A percentile compares a stretch with the other conserved stretches of the same genome.
These are phyloP conservation scores for Fonsecaea pedrosoi DNA, from an alignment of 2,329 filamentous ascomycete species.

Conservation along the genomic window DNA sequence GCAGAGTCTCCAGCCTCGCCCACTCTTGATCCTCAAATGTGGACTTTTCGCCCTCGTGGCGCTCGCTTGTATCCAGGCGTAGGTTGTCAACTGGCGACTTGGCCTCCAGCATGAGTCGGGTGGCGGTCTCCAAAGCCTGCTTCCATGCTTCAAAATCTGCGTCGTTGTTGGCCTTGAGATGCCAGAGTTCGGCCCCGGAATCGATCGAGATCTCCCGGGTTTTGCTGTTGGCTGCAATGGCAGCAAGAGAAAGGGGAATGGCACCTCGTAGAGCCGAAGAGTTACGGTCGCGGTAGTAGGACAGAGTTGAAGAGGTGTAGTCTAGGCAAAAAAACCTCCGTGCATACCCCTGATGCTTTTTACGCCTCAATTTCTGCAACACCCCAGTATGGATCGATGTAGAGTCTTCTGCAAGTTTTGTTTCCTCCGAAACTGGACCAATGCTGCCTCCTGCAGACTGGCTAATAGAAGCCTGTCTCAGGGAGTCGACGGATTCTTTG, in stretches of 20 bases:
- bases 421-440: slow-evolving; percentile 22
- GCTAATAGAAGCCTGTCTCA: slow-evolving; percentile 48
- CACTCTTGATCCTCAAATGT: slow-evolving; percentile 79
- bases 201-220: slow-evolving; percentile 94
- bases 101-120: slow-evolving; percentile 56
- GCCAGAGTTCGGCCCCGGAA: slow-evolving; percentile 96
- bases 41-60: slow-evolving; percentile 36
- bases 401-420: slow-evolving; percentile 24
- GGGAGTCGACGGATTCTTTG: slow-evolving; percentile 59
- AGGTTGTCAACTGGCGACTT: slow-evolving; percentile 43
- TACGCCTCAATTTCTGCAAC: slow-evolving; percentile 86
- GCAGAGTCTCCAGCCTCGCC: slow-evolving; percentile 82
- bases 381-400: slow-evolving; percentile 78
- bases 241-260: slow-evolving; percentile 88
- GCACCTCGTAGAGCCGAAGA: slow-evolving; percentile 91
- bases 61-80: slow-evolving; percentile 44
- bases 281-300: slow-evolving; percentile 94
- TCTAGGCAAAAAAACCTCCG: slow-evolving; percentile 95
- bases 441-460: slow-evolving; percentile 25
- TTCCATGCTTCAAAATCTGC: slow-evolving; percentile 91
- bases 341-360: slow-evolving; percentile 92
- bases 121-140: slow-evolving; percentile 80
- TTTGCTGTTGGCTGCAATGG: slow-evolving; percentile 86
- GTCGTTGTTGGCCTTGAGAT: slow-evolving; percentile 79
- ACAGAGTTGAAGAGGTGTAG: slow-evolving; percentile 90